These are phyloP conservation scores for Fistulina hepatica DNA, from an alignment of 1,284 basidiomycete genomes.

Conservation along the genomic window DNA sequence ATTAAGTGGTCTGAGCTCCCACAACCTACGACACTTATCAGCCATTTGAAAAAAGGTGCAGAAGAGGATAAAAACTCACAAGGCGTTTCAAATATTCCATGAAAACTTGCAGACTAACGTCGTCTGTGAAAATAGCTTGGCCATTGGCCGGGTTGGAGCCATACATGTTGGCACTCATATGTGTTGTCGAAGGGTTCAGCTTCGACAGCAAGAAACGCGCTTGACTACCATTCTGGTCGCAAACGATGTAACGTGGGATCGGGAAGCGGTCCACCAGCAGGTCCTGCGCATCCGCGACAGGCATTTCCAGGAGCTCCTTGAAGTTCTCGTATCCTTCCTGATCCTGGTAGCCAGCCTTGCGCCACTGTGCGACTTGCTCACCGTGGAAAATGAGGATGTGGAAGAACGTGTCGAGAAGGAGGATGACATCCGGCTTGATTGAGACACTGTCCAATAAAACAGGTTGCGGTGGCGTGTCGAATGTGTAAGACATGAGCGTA, in stretches of 20 bases:
- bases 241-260: conserved; percentile 95
- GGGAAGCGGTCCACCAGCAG: conserved; percentile 92
- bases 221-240: conserved; percentile 95
- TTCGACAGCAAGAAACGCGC: conserved; percentile 95
- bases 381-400: conserved; percentile 99
- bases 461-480: conserved; percentile 84
- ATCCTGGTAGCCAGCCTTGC: conserved; percentile 98
- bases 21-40: conserved; percentile 38
- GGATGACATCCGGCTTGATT: conserved; percentile 93
- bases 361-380: conserved; percentile 94
- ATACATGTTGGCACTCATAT: conserved; percentile 87
- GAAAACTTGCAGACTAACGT: conserved; percentile 94
- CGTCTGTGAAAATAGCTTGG: conserved; percentile 97
- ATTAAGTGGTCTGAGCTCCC: conserved; percentile 57
- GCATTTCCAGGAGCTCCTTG: conserved; percentile 85
- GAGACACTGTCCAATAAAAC: conserved; percentile 96
- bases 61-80: conserved; percentile 32
- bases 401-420: conserved; percentile 99
- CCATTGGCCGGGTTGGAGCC: conserved; percentile 61
- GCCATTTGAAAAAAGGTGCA: conserved; percentile 5
- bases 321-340: conserved; percentile 99
- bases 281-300: conserved; percentile 76
- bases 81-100: conserved; percentile 91
- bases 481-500: conserved; percentile 97
- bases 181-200: conserved; percentile 96